These are phyloP conservation scores for Coemansia sp. DNA, from an alignment of 371 early-diverging fungal genomes.

Conservation along the genomic window DNA sequence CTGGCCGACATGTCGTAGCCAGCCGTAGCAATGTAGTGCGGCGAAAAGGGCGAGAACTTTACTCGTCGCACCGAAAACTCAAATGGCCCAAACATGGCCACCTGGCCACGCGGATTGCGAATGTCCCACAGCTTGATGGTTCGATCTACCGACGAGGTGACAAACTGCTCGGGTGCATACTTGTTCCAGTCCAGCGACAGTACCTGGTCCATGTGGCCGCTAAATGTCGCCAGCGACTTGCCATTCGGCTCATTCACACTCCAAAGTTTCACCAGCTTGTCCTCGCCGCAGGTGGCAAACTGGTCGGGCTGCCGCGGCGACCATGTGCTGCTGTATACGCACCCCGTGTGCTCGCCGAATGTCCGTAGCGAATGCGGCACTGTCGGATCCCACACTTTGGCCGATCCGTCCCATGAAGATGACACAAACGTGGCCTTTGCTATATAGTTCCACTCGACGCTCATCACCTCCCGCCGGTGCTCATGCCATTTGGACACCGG, in stretches of 20 bases:
- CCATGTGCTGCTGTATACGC: constrained; percentile 87
- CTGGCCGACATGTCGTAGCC: constrained; percentile 94
- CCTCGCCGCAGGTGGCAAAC: constrained; percentile 87
- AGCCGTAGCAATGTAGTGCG: constrained; percentile 74
- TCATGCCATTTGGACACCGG: constrained; percentile 92
- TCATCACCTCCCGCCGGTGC: constrained; percentile 89
- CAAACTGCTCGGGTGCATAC: constrained; percentile 72
- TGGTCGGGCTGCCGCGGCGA: constrained; percentile 75
- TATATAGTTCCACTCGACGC: constrained; percentile 90
- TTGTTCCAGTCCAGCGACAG: constrained; percentile 95
- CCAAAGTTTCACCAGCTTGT: constrained; percentile 88
- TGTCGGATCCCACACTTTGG: constrained; percentile 93
- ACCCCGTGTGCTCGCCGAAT: constrained; percentile 82
- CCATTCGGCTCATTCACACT: constrained; percentile 64
- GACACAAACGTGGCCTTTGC: constrained; percentile 83
- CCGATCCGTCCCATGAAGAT: constrained; percentile 92
- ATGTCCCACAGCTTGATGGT: constrained; percentile 90
- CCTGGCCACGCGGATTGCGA: constrained; percentile 68
- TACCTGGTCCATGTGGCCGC: constrained; percentile 85
- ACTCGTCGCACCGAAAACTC: constrained; percentile 90
- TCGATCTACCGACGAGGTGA: constrained; percentile 86
- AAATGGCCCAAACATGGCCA: constrained; percentile 74
- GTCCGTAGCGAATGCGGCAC: constrained; percentile 74
- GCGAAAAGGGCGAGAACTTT: constrained; percentile 86
- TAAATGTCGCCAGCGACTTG: constrained; percentile 68